Conservation (phyloP, 768 basidiomycete genomes). For the Collybia sordida region DNA sequence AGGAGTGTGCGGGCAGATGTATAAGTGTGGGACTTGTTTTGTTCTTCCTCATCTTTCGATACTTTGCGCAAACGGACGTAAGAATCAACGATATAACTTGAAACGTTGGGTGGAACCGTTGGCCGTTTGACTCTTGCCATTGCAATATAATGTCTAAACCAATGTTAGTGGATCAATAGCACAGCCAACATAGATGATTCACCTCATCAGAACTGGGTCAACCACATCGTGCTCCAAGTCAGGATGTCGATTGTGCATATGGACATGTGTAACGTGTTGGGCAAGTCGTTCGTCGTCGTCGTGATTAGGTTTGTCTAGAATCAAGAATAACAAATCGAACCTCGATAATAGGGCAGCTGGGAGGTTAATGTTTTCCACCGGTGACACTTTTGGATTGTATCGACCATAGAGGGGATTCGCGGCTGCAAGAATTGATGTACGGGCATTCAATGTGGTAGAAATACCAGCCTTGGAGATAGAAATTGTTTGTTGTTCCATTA, state of each 20-base stretch:
- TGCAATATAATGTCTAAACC: conserved; percentile 88
- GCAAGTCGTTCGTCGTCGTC: conserved; percentile 97
- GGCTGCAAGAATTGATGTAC: conserved; percentile 96
- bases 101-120: conserved; percentile 84
- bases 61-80: conserved; percentile 95
- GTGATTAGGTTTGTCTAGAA: conserved; percentile 91
- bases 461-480: conserved; percentile 99
- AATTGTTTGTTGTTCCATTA: conserved; percentile 99
- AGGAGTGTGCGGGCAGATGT: conserved; percentile 96
- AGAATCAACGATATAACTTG: conserved; percentile 90
- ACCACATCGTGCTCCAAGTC: conserved; percentile 81
- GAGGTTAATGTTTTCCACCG: conserved; percentile 98
- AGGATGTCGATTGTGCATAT: conserved; percentile 94
- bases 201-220: conserved; percentile 89
- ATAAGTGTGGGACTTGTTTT: conserved; percentile 89
- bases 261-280: conserved; percentile 96
- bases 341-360: conserved; percentile 95
- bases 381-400: conserved; percentile 97
- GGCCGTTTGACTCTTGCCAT: conserved; percentile 86
- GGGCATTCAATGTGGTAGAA: conserved; percentile 95
- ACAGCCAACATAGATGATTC: conserved; percentile 13
- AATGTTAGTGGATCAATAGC: conserved; percentile 6
- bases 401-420: conserved; percentile 98
- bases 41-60: conserved; percentile 86
- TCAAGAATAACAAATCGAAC: conserved; percentile 95